Percentiles rank a stretch among this genome's conserved stretches.
Conservation (phyloP, 2,329 filamentous ascomycete species). For the Periconia sp. region DNA sequence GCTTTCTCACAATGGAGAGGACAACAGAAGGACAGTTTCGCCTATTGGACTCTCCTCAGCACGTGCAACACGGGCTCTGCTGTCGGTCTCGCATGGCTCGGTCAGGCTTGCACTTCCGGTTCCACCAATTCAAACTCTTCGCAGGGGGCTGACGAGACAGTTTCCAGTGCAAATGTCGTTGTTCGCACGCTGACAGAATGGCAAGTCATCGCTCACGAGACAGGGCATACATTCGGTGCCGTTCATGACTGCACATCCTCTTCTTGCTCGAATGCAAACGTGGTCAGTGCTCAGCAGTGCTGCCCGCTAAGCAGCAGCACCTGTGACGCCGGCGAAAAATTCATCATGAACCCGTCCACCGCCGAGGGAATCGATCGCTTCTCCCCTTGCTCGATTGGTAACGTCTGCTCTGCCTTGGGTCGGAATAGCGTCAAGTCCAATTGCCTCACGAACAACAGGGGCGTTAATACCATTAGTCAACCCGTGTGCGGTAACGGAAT, state of each 20-base stretch:
- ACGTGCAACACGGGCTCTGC: constrained; percentile 80
- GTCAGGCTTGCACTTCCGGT: constrained; percentile 73
- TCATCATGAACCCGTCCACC: constrained; percentile 96
- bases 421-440: constrained; percentile 72
- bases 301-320: constrained; percentile 70
- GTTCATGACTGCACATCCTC: constrained; percentile 82
- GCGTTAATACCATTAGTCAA: constrained; percentile 77
- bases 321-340: constrained; percentile 77
- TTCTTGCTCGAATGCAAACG: constrained; percentile 67
- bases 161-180: constrained; percentile 87
- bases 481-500: constrained; percentile 96
- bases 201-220: constrained; percentile 95
- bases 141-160: constrained; percentile 63
- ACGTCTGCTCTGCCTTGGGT: constrained; percentile 85
- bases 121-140: constrained; percentile 50
- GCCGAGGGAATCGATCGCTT: constrained; percentile 72
- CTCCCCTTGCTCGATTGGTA: constrained; percentile 86
- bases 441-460: constrained; percentile 84
- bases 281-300: constrained; percentile 67
- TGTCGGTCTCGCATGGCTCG: constrained; percentile 91
- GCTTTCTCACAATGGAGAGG: constrained; percentile 90
- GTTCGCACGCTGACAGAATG: constrained; percentile 81
- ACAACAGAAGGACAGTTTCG: constrained; percentile 73
- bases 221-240: constrained; percentile 91
- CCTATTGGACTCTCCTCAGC: constrained; percentile 89